Base-by-base conservation (phyloP, 1,284 basidiomycete species). In the Sporisorium reilianum region DNA sequence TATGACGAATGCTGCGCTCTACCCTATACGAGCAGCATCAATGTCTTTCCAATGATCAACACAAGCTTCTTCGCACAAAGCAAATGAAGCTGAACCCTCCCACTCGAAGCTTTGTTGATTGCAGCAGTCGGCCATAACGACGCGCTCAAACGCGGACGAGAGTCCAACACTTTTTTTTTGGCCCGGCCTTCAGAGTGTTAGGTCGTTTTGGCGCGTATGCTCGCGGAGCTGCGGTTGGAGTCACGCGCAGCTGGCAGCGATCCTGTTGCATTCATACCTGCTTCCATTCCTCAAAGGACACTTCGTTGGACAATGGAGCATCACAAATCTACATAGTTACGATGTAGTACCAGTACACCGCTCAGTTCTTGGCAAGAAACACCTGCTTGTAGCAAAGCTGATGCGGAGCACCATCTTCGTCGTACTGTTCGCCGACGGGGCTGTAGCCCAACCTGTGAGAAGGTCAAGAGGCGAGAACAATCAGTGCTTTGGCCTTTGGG, bases 331-430 rank as follows among this genome's bases (percentile, higher is more conserved):
- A 14, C 40, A 30, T 3, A 53, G 36, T 10, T 38, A 41, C n/a
- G 12, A 20, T 9, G 38, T 2, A n/a, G n/a, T n/a, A n/a, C n/a
- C n/a, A n/a, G n/a, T n/a, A n/a, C 7, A 16, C 8, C 10, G 12
- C 55, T 56, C 55, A 56, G 36, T 45, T 56, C 45, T 45, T 64
- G 12, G 53, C 20, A 0, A 73, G 50, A 41, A 62, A 64, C 22
- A 69, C 52, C 28, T 71, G 60, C 55, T 75, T 75, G 58, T 53
- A 67, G 36, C 67, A 71, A 16, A 75, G 55, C 51, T 71, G 60
- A 34, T 75, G 73, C 28, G 73, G 68, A 20, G 64, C 67, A 23
- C 73, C 73, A 22, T 75, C 73, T 25, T 75, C 73, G 32, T 64
- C 64, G 42, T 71, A 75, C 8, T 51, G 32, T 3, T 75, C 73